Evolutionary conservation across 2,329 filamentous ascomycete species (phyloP).

Genomic region (Cladophialophora chaetospira): DNA sequence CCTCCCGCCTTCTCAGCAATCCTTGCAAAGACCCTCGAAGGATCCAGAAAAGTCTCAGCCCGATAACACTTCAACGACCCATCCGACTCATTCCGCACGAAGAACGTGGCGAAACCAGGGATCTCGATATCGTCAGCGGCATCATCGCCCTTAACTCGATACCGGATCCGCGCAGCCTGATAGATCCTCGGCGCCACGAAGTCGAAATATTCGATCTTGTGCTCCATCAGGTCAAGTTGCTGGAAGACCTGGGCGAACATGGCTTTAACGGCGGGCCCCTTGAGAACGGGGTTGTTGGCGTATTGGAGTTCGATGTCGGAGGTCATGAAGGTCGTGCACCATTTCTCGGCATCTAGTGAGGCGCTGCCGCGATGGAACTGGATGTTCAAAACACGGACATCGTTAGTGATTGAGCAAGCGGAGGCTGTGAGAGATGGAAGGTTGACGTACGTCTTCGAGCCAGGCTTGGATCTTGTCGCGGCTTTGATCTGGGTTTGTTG

Average conservation of each 20-base stretch:
- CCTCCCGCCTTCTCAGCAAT: background rate
- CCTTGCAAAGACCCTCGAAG: background rate
- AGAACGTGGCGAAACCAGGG: conserved; percentile 19
- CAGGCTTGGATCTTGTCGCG: conserved; percentile 11
- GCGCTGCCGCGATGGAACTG: conserved; percentile 21
- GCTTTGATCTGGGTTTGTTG: background rate
- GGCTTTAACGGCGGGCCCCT: conserved; percentile 6
- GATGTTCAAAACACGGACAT: background rate
- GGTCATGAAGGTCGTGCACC: conserved; percentile 22
- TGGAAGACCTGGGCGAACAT: conserved; percentile 14
- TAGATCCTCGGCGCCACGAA: conserved; percentile 23
- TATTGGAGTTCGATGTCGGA: conserved; percentile 20
- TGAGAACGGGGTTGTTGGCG: conserved; percentile 18
- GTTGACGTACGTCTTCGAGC: conserved; percentile 18
- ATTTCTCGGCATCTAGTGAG: conserved; percentile 18
- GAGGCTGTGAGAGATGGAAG: background rate
- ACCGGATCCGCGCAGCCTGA: conserved; percentile 25
- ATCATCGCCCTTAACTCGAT: conserved; percentile 20
- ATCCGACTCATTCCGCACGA: conserved; percentile 12
- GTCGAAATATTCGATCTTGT: conserved; percentile 27
- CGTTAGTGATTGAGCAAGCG: background rate
- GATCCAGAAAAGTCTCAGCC: conserved; percentile 17
- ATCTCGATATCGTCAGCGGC: conserved; percentile 18
- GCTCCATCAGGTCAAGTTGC: conserved; percentile 23
- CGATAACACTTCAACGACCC: conserved; percentile 14